Percentiles rank a stretch among this genome's conserved stretches.
These are phyloP conservation scores for Agaricus sinodeliciosus DNA, from an alignment of 768 basidiomycete species.

Conservation along the genomic window DNA sequence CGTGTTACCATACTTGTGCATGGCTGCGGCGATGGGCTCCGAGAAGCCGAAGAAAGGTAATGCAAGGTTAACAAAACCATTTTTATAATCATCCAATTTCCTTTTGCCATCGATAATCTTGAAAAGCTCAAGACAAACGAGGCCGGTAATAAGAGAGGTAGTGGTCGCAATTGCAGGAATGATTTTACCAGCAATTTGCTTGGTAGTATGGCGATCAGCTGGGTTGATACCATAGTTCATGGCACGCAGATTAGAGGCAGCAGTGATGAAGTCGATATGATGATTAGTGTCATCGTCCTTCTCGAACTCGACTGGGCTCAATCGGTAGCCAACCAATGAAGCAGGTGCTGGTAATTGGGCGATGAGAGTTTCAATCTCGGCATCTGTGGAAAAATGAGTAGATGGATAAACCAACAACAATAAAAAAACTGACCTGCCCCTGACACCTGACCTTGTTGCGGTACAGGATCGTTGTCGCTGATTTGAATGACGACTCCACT, in stretches of 20 bases:
- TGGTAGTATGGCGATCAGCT: conserved; percentile 89
- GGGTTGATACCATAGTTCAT: conserved; percentile 86
- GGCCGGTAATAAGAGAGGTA: conserved; percentile 89
- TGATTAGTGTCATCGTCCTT: conserved; percentile 98
- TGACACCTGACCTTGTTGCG: conserved; percentile 37
- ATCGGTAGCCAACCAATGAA: conserved; percentile 91
- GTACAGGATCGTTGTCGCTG: conserved; percentile 85
- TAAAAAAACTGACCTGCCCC: conserved; percentile 23
- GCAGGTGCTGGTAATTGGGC: conserved; percentile 82
- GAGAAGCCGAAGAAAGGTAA: conserved; percentile 99
- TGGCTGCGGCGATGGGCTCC: conserved; percentile 86
- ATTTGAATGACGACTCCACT: conserved; percentile 91
- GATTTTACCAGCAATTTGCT: conserved; percentile 98
- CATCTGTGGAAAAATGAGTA: conserved; percentile 28
- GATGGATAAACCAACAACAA: background rate
- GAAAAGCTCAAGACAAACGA: conserved; percentile 95
- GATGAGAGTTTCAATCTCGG: conserved; percentile 48
- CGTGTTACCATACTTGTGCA: conserved; percentile 79
- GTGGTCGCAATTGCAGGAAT: conserved; percentile 99
- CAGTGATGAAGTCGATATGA: conserved; percentile 99
- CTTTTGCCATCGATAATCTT: conserved; percentile 98
- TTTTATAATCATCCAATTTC: conserved; percentile 93
- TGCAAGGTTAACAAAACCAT: conserved; percentile 96
- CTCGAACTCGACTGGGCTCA: conserved; percentile 95
- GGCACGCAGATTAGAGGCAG: conserved; percentile 94